Evolutionary conservation across 73 alveolate species (phyloP), one percentile per base, ranked within the genome.

Genomic region (Blepharisma stoltei): DNA sequence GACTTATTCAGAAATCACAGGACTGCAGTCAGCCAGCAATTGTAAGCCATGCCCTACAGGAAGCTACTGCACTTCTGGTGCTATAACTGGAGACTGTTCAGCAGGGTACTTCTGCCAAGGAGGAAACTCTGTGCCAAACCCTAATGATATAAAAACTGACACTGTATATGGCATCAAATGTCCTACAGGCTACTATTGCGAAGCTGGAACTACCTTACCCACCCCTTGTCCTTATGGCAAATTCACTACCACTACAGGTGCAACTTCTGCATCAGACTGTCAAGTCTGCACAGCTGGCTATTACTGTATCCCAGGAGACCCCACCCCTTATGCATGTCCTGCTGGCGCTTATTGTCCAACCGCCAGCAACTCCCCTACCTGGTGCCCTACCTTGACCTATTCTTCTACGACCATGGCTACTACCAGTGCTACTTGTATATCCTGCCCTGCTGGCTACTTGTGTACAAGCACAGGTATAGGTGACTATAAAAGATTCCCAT

Each of bases 91-190:
- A n/a, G 54, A 68, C 43, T 90, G 97, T 55, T 49, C 79, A 6
- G 87, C 84, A 11, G 95, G 97, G n/a, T 90, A 8, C 71, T 88
- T 66, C 79, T 90, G 97, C 73, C 76, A 48, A 6, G 50, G 81
- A 54, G 86, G 83, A 32, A 79, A 53, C 70, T 11, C 55, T 0
- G 68, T 67, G 18, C 32, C 75, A 5, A 89, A 75, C 44, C 91
- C 95, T 38, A 55, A 83, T 32, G 65, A 23, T 7, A 37, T 27
- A 14, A 27, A 45, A 21, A 66, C 68, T 4, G 65, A 70, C 44
- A 85, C 75, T 14, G 55, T 73, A 23, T n/a, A 18, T 18, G 88
- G 87, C n/a, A 54, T 75, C 50, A 55, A 37, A 14, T 76, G 90
- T 54, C 89, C 93, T 45, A 67, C 81, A 9, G 93, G 93, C 25